Base-by-base conservation (phyloP, 768 basidiomycete species). In the Panaeolus cyanescens region DNA sequence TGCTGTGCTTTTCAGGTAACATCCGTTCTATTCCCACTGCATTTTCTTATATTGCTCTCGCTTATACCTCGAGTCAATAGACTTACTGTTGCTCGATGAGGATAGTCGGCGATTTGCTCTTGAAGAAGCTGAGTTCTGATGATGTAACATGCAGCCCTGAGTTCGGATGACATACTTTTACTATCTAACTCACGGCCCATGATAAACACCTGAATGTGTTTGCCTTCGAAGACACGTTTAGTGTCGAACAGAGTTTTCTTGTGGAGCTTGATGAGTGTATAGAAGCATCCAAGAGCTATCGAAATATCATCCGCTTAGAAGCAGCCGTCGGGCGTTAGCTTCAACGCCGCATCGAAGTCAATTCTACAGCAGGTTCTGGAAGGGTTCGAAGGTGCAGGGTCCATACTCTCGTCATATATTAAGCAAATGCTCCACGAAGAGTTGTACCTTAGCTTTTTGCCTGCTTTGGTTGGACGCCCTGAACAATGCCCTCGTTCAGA, bases 401-500 rank as follows among this genome's bases (percentile, higher is more conserved):
- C 37, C 50, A 33, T 22, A 25, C 33, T 12, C 32, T 13, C 37
- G 10, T 31, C 31, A 9, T 58, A 58, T 58, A 58, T 58, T 34
- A 50, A 50, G 45, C 5, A 28, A 20, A 12, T 50, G 25, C 22
- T 50, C 25, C 25, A 50, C 22, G 45, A 50, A 22, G 45, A 50
- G 22, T 5, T 42, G 25, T 50, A 50, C 45, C 45, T 50, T 28
- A 50, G 19, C 20, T 42, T 58, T 32, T 13, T 62, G 25, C 39
- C 9, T 37, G 33, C 56, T 54, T 61, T 62, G 62, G 59, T 64
- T 66, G 37, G 58, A 40, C 57, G 54, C 32, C 50, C 31, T 55
- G 56, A 60, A 33, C 22, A 50, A 67, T 70, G 74, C 67, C 68
- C 37, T 68, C 71, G 55, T 71, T 75, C 65, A 68, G 70, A 39